Conservation (phyloP, 108 stramenopile genomes). For the Nannochloropsis gaditana region DNA sequence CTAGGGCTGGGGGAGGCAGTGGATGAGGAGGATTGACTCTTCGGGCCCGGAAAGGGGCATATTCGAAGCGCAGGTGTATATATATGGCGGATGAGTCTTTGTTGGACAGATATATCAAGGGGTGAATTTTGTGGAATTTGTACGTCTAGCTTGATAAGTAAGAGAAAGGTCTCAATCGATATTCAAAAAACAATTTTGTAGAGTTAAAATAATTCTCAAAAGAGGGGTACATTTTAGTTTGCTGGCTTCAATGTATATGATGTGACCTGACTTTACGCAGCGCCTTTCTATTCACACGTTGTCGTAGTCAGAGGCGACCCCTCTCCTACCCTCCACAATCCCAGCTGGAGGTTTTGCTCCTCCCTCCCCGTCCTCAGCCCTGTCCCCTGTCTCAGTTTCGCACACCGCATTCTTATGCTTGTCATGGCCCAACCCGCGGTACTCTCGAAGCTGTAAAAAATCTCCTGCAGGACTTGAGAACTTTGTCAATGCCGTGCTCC, state of each 20-base stretch:
- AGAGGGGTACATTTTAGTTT: no score
- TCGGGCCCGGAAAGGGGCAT: no score
- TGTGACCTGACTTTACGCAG: no score
- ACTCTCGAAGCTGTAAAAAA: conserved; percentile 35
- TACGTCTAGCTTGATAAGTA: no score
- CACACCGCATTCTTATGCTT: neutral
- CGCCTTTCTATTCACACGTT: conserved; percentile 23
- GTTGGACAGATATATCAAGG: no score
- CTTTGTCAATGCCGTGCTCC: conserved; percentile 30
- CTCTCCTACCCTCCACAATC: conserved; percentile 33
- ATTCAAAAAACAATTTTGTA: no score
- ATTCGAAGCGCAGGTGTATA: no score
- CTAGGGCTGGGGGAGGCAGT: neutral
- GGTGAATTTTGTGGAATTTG: no score
- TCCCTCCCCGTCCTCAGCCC: conserved; percentile 25
- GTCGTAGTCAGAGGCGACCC: conserved; percentile 48
- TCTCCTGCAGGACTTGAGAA: conserved; percentile 46
- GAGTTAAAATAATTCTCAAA: no score
- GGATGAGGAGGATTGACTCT: neutral
- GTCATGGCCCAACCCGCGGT: conserved; percentile 27
- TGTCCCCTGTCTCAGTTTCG: neutral
- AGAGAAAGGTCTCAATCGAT: no score
- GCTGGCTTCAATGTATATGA: no score
- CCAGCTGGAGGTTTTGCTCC: conserved; percentile 31
- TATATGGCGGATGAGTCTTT: no score